phyloP scores from a whole-genome alignment of 2,329 filamentous ascomycete genomes.

The Blastomyces gilchristii region DNA sequence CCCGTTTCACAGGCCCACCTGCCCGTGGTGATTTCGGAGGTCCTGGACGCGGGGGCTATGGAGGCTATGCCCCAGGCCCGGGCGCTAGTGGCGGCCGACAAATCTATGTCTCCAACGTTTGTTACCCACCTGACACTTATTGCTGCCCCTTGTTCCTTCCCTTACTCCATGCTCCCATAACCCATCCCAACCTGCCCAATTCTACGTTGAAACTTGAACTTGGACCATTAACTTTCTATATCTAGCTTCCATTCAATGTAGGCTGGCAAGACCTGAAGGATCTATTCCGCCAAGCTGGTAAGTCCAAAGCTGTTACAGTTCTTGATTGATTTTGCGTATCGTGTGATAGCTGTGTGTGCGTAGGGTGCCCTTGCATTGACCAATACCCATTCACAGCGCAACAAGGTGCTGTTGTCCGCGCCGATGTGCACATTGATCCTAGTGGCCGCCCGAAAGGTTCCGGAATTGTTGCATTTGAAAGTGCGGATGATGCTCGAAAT shows the following conservation, averaged over 20 bases:
- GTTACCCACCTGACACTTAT: conserved; percentile 41
- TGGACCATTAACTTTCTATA: conserved; percentile 29
- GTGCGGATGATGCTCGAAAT: conserved; percentile 83
- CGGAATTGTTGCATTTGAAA: conserved; percentile 94
- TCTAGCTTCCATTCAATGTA: conserved; percentile 87
- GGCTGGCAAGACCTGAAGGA: conserved; percentile 99
- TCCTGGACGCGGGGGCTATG: conserved; percentile 44
- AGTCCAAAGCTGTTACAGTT: conserved; percentile 35
- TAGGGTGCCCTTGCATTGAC: conserved; percentile 23
- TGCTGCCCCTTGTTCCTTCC: background rate
- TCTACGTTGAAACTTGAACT: conserved; percentile 14
- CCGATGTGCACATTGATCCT: conserved; percentile 84
- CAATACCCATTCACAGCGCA: conserved; percentile 28
- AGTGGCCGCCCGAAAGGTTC: conserved; percentile 94
- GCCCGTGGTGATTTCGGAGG: conserved; percentile 53
- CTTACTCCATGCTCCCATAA: background rate
- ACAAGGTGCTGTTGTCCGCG: conserved; percentile 74
- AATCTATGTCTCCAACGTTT: conserved; percentile 96
- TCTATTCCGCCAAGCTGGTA: conserved; percentile 94
- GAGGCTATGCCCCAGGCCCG: conserved; percentile 34
- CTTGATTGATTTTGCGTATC: background rate
- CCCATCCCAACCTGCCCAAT: conserved; percentile 5
- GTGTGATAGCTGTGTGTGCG: conserved; percentile 8
- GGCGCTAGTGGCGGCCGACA: conserved; percentile 63
- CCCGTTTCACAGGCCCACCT: conserved; percentile 77